A percentile compares a stretch with the other conserved stretches of the same genome.
Conservation (phyloP, 345 rosid genomes). For the Acer yangbiense region DNA sequence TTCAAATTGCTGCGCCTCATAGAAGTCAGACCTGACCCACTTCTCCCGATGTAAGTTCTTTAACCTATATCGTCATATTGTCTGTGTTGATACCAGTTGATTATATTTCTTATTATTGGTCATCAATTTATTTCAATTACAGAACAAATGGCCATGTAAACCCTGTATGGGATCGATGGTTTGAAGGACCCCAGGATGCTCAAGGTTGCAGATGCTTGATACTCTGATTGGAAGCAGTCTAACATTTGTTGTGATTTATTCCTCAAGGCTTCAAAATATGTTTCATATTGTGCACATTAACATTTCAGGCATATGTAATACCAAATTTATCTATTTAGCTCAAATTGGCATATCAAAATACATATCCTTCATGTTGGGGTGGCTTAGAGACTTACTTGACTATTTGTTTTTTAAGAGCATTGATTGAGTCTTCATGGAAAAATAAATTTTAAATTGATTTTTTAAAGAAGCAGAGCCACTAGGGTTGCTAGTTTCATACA, state of each 20-base stretch:
- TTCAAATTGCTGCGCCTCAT: conserved; percentile 48
- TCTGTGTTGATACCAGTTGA: neutral
- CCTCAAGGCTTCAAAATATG: conserved; percentile 14
- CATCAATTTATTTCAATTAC: conserved; percentile 21
- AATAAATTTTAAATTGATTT: neutral
- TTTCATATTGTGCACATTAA: conserved; percentile 19
- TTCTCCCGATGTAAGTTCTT: conserved; percentile 58
- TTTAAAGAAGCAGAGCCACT: neutral
- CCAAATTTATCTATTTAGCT: conserved; percentile 11
- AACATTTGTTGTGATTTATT: conserved; percentile 24
- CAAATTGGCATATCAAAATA: conserved; percentile 20
- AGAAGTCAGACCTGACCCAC: conserved; percentile 54
- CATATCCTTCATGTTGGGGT: neutral
- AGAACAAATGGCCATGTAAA: conserved; percentile 68
- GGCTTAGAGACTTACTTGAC: neutral
- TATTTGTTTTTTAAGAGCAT: no score
- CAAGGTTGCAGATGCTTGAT: conserved; percentile 64
- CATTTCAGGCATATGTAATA: conserved; percentile 20
- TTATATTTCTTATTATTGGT: conserved; percentile 14
- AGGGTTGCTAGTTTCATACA: neutral
- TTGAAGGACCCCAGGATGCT: conserved; percentile 67
- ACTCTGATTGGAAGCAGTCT: conserved; percentile 44
- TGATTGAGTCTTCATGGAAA: neutral
- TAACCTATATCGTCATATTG: neutral
- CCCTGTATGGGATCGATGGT: conserved; percentile 75